These are phyloP conservation scores for Termitomyces sp. DNA, from an alignment of 768 basidiomycete species.

Conservation along the genomic window DNA sequence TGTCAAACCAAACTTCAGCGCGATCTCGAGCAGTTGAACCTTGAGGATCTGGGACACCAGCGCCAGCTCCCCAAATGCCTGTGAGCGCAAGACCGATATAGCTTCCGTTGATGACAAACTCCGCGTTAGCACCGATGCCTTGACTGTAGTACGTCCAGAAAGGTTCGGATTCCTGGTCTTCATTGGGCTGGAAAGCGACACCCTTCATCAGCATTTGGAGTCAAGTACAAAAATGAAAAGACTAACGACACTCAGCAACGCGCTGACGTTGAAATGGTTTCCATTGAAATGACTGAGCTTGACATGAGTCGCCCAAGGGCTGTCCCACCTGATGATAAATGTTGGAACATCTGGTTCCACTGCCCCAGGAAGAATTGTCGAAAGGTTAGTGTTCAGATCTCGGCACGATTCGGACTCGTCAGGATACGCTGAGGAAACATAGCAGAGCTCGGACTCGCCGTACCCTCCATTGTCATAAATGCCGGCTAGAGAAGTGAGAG, in stretches of 20 bases:
- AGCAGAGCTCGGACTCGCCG: conserved; percentile 20
- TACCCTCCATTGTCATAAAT: conserved; percentile 20
- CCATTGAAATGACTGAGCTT: conserved; percentile 24
- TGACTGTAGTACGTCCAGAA: conserved; percentile 17
- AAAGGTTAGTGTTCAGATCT: conserved; percentile 15
- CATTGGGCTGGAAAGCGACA: conserved; percentile 17
- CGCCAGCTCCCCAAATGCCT: conserved; percentile 23
- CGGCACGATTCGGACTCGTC: conserved; percentile 17
- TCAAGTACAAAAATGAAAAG: background rate
- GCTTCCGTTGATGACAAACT: conserved; percentile 15
- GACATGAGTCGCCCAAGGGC: conserved; percentile 19
- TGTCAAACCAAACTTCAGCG: conserved; percentile 27
- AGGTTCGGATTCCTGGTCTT: conserved; percentile 17
- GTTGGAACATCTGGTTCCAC: conserved; percentile 23
- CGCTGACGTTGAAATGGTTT: conserved; percentile 22
- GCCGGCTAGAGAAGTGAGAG: conserved; percentile 16
- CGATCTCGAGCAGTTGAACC: conserved; percentile 21
- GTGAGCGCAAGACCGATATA: conserved; percentile 18
- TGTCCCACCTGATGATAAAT: conserved; percentile 21
- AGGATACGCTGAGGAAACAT: conserved; percentile 14
- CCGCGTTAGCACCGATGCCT: conserved; percentile 6
- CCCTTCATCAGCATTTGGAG: background rate
- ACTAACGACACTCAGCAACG: conserved; percentile 20
- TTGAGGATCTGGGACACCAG: conserved; percentile 13
- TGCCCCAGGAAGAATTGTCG: conserved; percentile 21